Evolutionary conservation across 805 yeast genomes (phyloP).

Genomic region (Jamesozyma rosinii): DNA sequence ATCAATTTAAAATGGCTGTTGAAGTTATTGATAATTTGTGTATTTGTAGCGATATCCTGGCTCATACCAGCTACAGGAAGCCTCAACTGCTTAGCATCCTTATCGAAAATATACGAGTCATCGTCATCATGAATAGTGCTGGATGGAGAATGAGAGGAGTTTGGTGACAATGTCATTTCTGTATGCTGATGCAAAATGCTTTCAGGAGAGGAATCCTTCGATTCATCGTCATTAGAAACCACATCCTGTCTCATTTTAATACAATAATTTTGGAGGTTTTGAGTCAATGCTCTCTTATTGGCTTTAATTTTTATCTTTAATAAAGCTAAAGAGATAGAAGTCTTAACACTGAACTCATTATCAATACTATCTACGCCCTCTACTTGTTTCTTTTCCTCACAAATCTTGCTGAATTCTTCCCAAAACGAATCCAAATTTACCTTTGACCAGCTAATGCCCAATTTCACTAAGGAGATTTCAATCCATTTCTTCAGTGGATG

Average conservation of each 20-base stretch:
- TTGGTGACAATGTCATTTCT: slow-evolving; percentile 2
- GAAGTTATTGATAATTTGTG: slow-evolving; percentile 19
- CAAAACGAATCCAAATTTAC: slow-evolving; percentile 16
- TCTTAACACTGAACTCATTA: slow-evolving; percentile 12
- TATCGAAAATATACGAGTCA: background rate
- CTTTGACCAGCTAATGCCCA: slow-evolving; percentile 17
- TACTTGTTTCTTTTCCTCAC: background rate
- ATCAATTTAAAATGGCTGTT: slow-evolving; percentile 22
- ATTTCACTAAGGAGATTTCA: slow-evolving; percentile 9
- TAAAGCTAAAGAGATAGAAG: slow-evolving; percentile 20
- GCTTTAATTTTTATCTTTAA: slow-evolving; percentile 14
- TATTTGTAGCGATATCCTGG: background rate
- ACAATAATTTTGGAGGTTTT: slow-evolving; percentile 10
- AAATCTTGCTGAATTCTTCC: slow-evolving; percentile 10
- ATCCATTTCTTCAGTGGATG: slow-evolving; percentile 8
- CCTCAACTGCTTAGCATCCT: background rate
- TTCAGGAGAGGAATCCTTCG: slow-evolving; percentile 4
- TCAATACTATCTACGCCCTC: slow-evolving; percentile 1
- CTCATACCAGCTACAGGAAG: background rate
- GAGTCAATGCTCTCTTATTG: slow-evolving; percentile 13
- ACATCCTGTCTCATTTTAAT: slow-evolving; percentile 4
- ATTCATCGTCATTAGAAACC: background rate
- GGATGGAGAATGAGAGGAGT: slow-evolving; percentile 7
- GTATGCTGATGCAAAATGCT: background rate
- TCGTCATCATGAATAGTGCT: background rate